These are phyloP conservation scores for Phyllosticta capitalensis DNA, from an alignment of 2,329 filamentous ascomycete species.

Conservation along the genomic window DNA sequence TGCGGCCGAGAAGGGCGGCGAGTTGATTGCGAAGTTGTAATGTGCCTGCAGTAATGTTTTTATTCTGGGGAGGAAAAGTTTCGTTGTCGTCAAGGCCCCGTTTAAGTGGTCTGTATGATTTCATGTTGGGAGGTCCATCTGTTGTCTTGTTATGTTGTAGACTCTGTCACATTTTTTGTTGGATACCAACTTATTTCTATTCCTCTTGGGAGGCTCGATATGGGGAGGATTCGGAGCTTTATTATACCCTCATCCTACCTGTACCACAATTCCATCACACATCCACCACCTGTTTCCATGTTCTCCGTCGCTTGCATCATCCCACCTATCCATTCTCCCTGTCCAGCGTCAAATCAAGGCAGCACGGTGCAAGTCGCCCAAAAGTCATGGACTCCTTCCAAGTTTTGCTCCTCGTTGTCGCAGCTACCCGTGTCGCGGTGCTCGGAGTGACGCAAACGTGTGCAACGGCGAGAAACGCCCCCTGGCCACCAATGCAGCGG, in stretches of 20 bases:
- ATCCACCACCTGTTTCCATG: too few species aligned
- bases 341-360: not conserved
- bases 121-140: not conserved
- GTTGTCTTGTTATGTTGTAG: not conserved
- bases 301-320: not conserved
- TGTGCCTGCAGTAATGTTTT: not conserved
- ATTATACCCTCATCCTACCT: not conserved
- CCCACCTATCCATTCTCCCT: not conserved
- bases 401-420: not conserved
- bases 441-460: not conserved
- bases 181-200: not conserved
- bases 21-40: constrained; percentile 35
- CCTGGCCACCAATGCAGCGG: not conserved
- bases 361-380: not conserved
- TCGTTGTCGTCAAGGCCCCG: not conserved
- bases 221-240: not conserved
- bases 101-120: not conserved
- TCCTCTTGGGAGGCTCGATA: not conserved
- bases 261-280: not conserved
- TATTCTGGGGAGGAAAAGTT: not conserved
- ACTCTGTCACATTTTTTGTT: not conserved
- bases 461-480: not conserved
- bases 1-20: constrained; percentile 42
- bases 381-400: not conserved
- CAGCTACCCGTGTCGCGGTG: not conserved